Percentiles rank a stretch among this genome's conserved stretches.
phyloP scores from a whole-genome alignment of 768 basidiomycete genomes.

The Mycena venus region DNA sequence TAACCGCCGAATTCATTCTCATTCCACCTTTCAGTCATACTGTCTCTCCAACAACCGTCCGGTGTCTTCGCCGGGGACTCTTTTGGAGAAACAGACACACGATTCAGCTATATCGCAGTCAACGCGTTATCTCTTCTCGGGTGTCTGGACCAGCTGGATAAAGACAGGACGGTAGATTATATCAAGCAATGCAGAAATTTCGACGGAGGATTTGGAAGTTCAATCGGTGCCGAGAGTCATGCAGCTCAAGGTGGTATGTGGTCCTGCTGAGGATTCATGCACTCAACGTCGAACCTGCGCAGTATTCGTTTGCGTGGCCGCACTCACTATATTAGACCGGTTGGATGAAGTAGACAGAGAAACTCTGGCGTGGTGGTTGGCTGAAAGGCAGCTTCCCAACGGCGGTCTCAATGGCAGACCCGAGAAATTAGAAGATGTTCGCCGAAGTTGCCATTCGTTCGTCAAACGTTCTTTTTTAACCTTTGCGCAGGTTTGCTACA shows the following conservation, averaged over 20 bases:
- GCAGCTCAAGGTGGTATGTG: constrained; percentile 84
- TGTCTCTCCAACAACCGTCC: constrained; percentile 86
- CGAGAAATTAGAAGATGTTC: constrained; percentile 95
- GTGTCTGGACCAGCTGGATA: constrained; percentile 71
- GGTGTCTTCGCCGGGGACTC: constrained; percentile 92
- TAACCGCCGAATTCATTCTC: not conserved
- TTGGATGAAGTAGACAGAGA: constrained; percentile 84
- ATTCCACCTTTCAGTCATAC: constrained; percentile 69
- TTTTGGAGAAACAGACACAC: constrained; percentile 94
- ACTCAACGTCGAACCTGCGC: not conserved
- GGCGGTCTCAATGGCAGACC: constrained; percentile 98
- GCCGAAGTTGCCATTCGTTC: constrained; percentile 40
- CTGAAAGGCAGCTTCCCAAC: constrained; percentile 92
- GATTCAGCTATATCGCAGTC: constrained; percentile 92
- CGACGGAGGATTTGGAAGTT: constrained; percentile 93
- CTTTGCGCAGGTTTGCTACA: constrained; percentile 88
- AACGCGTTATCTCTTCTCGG: constrained; percentile 87
- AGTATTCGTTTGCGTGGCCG: constrained; percentile 93
- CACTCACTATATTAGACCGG: constrained; percentile 88
- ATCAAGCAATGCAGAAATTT: constrained; percentile 88
- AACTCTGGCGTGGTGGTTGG: constrained; percentile 93
- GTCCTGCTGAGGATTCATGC: not conserved
- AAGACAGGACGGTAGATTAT: constrained; percentile 77
- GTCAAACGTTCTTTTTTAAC: not conserved
- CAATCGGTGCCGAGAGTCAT: constrained; percentile 92